Base-by-base conservation (phyloP, 2,329 filamentous ascomycete species). In the Cytospora paraplurivora region DNA sequence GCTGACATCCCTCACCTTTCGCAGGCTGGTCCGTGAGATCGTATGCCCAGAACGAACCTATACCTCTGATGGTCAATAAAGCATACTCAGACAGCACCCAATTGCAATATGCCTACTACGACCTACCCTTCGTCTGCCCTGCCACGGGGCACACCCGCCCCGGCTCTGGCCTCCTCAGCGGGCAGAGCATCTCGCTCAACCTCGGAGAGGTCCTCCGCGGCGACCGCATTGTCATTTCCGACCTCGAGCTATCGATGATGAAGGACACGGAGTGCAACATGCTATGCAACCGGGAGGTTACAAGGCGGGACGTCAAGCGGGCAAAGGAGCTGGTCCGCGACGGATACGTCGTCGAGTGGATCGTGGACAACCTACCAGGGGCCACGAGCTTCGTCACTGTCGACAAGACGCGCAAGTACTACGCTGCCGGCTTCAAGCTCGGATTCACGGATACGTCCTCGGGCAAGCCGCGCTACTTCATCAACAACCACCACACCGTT, bases 311-410 rank as follows among this genome's bases (percentile, higher is more conserved):
- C 54, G 75, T 96, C 63, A 82, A 84, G 69, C 85, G 86, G 72
- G 89, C 90, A 5, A 85, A 84, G 69, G 81, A 93, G 66, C 78
- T 96, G 71, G 88, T 96, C 47, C 84, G 84, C 66, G 85, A 93
- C 59, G 91, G 90, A 41, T 96, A 95, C 74, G 87, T 95, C n/a
- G 88, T 88, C 1, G 92, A 96, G 76, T 96, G 92, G 93, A 96
- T 96, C 69, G 90, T 95, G 67, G 92, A 97, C 75, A 96, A 96
- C 71, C 81, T 97, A 11, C 92, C 93, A 1, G 92, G 92, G 7
- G 92, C 92, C 41, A 96, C 92, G 10, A 93, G 89, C 74, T 96
- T 96, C 72, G 89, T 95, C 34, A 94, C 91, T 0, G 89, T 91
- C 41, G 92, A 96, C 75, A 92, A 92, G 78, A 87, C 85, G 54